phyloP scores from a whole-genome alignment of 2,329 filamentous ascomycete species.

The Dactylellina leptospora region DNA sequence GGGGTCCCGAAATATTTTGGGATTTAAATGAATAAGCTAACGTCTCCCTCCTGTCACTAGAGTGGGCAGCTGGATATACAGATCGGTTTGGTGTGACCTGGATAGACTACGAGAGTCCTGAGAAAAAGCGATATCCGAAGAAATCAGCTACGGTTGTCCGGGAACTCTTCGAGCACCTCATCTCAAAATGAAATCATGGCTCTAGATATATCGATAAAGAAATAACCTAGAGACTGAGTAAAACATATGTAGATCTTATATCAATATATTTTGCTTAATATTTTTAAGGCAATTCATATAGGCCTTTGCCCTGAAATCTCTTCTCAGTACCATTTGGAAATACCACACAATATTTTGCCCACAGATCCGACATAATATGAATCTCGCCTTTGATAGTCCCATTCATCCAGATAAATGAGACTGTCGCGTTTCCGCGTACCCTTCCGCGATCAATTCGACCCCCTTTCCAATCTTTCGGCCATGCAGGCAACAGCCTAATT shows the following conservation, averaged over 20 bases:
- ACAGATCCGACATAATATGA: conserved; percentile 2
- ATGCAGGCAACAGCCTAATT: conserved; percentile 61
- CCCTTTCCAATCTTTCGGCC: conserved; percentile 59
- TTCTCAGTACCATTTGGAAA: conserved; percentile 25
- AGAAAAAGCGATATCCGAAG: conserved; percentile 61
- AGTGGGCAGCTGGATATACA: conserved; percentile 62
- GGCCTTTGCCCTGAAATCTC: conserved; percentile 19
- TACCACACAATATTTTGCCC: conserved; percentile 11
- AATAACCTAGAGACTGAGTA: no score
- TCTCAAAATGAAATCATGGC: no score
- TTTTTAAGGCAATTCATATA: neutral
- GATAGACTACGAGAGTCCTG: conserved; percentile 61
- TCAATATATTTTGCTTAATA: neutral
- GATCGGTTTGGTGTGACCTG: conserved; percentile 62
- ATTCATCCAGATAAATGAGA: conserved; percentile 61
- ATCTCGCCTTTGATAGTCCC: conserved; percentile 46
- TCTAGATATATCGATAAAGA: no score
- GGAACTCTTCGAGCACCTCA: conserved; percentile 58
- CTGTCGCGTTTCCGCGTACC: conserved; percentile 59
- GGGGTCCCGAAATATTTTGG: neutral
- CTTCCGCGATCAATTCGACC: conserved; percentile 60
- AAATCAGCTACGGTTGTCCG: conserved; percentile 59
- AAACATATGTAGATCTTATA: no score
- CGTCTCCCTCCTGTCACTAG: conserved; percentile 2
- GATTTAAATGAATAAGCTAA: conserved; percentile 6